Base-by-base conservation (phyloP, 805 yeast genomes). In the Saccharomycopsis microspora region DNA sequence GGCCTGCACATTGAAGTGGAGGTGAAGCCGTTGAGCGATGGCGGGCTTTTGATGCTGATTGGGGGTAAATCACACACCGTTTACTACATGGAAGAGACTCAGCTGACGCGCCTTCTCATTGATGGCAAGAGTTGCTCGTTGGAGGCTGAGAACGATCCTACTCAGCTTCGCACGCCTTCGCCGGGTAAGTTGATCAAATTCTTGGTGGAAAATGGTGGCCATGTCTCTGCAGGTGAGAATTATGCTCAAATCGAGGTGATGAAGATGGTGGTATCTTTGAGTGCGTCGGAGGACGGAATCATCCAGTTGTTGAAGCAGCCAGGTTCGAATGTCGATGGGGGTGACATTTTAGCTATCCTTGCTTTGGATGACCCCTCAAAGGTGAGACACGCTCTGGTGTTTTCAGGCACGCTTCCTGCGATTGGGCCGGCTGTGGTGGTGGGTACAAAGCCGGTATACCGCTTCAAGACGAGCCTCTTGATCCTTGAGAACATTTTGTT, bases 211-310 rank as follows among this genome's bases (percentile, higher is more conserved):
- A 83, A 82, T 58, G 98, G 98, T 56, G 98, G 90, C 55, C 97
- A 90, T 60, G 76, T 93, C 58, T 68, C 66, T 45, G 80, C 93
- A 51, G 97, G 97, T 52, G 95, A 90, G 68, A 81, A 97, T 42
- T 94, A 78, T 61, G 98, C 98, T 39, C 98, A 93, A 70, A 96
- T 93, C 49, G 99, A 93, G 70, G 98, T 93, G 56, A 93, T 93
- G 99, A 93, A 93, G 68, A 93, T 93, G 98, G 88, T 89, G 67
- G 93, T 93, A 97, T 97, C 98, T 44, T 75, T 93, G 59, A 70
- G 89, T 60, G 90, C 97, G 27, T 86, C 81, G 65, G 98, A 90
- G 65, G 83, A 85, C 59, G 99, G 99, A 74, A 72, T 76, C 50
- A 85, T 89, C 46, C 97, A 90, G 69, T 70, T 88, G 40, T 79